Percentiles rank a stretch among this genome's conserved stretches.
These are phyloP conservation scores for Plantago elongata DNA, from an alignment of 257 asterid species.

Conservation along the genomic window DNA sequence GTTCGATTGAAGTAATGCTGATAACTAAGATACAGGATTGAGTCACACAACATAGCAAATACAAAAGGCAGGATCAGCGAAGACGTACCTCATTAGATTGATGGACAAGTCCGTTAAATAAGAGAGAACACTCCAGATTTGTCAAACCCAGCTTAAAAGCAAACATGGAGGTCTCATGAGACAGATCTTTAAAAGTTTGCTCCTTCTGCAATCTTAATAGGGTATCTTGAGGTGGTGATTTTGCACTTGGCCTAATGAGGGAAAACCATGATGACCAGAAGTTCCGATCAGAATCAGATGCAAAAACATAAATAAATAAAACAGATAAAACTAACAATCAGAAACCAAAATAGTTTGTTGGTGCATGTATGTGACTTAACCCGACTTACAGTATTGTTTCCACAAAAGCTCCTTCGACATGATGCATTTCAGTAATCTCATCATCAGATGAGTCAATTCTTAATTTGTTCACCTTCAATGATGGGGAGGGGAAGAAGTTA, in stretches of 20 bases:
- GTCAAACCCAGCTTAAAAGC: slow-evolving; percentile 83
- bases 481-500: slow-evolving; percentile 20
- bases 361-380: slow-evolving; percentile 1
- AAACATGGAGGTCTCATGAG: slow-evolving; percentile 73
- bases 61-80: slow-evolving; percentile 9
- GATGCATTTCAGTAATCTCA: slow-evolving; percentile 73
- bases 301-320: slow-evolving; percentile 5
- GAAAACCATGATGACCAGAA: slow-evolving; percentile 23
- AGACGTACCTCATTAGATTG: slow-evolving; percentile 75
- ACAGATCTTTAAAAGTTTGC: slow-evolving; percentile 47
- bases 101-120: slow-evolving; percentile 94
- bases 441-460: slow-evolving; percentile 69
- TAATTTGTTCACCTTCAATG: slow-evolving; percentile 69
- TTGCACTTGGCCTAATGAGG: slow-evolving; percentile 61
- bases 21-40: not conserved
- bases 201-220: slow-evolving; percentile 76
- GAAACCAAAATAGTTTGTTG: not conserved
- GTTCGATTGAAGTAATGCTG: not conserved
- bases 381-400: slow-evolving; percentile 77
- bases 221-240: slow-evolving; percentile 86
- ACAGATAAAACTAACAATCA: not conserved
- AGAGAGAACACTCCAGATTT: slow-evolving; percentile 71
- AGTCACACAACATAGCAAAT: slow-evolving; percentile 14
- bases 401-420: slow-evolving; percentile 94
- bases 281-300: not conserved